Evolutionary conservation across 768 basidiomycete species (phyloP), one percentile per base, ranked within the genome.

Genomic region (Polyporus arcularius): DNA sequence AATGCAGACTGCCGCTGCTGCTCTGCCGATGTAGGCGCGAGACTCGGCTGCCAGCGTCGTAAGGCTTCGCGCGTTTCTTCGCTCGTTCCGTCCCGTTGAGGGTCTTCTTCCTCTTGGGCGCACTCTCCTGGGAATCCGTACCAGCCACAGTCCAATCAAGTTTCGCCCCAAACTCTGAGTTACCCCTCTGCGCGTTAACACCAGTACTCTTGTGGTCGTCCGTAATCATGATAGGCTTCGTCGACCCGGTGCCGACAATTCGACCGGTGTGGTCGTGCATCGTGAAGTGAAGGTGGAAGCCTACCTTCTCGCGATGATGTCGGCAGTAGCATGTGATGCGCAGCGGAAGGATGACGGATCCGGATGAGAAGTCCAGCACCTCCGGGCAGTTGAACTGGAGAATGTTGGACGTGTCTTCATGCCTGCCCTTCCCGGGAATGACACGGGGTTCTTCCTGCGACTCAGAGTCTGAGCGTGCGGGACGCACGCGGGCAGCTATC

Each of bases 261-360:
- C 89, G 83, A 2, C 95, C 96, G 28, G 76, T 78, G 67, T 87
- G 78, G 67, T 97, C 92, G 71, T 86, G 83, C 80, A 99, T 83
- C 18, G 87, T 85, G 72, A 98, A 90, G 65, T 90, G 88, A 60
- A 98, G 86, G 71, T 90, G 88, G 75, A 98, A 98, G 2, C 97
- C 97, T 40, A 89, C 79, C 76, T 97, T 98, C 77, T 99, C 97
- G 61, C 94, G 89, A 76, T 99, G 96, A 79, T 98, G 97, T 53
- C 96, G 88, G 67, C 97, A 98, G 73, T 99, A 99, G 75, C 97
- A 99, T 7, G 96, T 96, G 62, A 99, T 93, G 48, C 97, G 86
- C 40, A 97, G 86, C 8, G 96, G 96, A n/a, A 99, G 80, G 18
- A 92, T 82, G 28, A 88, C 88, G 18, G 92, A 90, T 21, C 97